A percentile compares a stretch with the other conserved stretches of the same genome.
phyloP scores from a whole-genome alignment of 106 monocot genomes.

The Iris macrosiphon region DNA sequence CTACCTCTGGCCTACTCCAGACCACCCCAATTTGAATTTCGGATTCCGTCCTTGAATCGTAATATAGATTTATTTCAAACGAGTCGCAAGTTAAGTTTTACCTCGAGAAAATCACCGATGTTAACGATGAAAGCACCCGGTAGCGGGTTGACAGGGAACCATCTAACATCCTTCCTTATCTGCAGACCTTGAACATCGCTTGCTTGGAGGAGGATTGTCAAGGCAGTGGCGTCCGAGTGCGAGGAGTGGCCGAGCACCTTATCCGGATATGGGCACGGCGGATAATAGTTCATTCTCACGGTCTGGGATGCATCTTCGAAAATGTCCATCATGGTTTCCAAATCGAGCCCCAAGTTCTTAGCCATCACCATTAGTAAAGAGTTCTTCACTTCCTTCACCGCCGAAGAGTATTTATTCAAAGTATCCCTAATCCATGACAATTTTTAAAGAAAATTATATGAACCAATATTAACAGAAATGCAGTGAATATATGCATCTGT shows the following conservation, averaged over 20 bases:
- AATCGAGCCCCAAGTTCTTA: constrained; percentile 22
- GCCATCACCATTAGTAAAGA: constrained; percentile 17
- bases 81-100: too few species aligned
- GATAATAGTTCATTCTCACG: constrained; percentile 56
- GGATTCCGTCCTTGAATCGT: too few species aligned
- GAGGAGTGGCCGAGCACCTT: constrained; percentile 42
- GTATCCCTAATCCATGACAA: constrained; percentile 30
- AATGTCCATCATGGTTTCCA: background rate
- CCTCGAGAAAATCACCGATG: constrained; percentile 47
- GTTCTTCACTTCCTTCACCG: constrained; percentile 1
- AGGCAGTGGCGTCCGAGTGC: constrained; percentile 27
- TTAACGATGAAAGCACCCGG: constrained; percentile 44
- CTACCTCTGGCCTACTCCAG: too few species aligned
- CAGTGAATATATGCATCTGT: too few species aligned
- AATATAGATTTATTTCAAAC: too few species aligned
- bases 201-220: constrained; percentile 46
- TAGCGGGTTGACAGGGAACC: constrained; percentile 25
- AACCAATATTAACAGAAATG: too few species aligned
- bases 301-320: constrained; percentile 16
- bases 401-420: constrained; percentile 25
- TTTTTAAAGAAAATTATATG: too few species aligned
- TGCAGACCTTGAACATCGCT: constrained; percentile 42
- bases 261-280: constrained; percentile 27
- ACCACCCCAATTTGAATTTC: too few species aligned
- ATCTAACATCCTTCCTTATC: constrained; percentile 27